Percentiles rank a stretch among this genome's conserved stretches.
phyloP scores from a whole-genome alignment of 2,329 filamentous ascomycete genomes.

The Arthrocladium fulminans region DNA sequence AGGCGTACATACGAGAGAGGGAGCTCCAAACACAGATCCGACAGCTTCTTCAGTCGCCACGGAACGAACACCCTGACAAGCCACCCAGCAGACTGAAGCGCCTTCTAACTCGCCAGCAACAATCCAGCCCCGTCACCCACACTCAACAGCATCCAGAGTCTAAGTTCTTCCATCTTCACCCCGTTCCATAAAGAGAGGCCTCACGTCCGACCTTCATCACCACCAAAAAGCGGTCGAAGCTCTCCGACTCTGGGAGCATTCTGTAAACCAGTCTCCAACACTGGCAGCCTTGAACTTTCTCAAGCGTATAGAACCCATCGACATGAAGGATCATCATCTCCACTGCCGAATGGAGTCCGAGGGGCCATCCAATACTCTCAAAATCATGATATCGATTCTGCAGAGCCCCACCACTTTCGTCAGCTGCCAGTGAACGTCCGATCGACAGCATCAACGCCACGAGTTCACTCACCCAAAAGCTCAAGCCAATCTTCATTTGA shows the following conservation, averaged over 20 bases:
- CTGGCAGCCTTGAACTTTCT: not conserved
- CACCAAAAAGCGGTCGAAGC: not conserved
- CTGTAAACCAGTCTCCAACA: not conserved
- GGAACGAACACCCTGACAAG: constrained; percentile 1
- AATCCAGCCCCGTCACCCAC: not conserved
- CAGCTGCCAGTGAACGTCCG: not conserved
- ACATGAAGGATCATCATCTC: not conserved
- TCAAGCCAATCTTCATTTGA: constrained; percentile 5
- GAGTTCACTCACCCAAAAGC: constrained; percentile 1
- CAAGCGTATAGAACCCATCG: not conserved
- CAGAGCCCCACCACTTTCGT: not conserved
- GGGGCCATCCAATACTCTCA: not conserved
- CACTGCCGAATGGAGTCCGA: not conserved
- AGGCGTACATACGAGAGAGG: constrained; percentile 1
- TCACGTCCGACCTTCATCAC: not conserved
- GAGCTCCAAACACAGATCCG: constrained; percentile 2
- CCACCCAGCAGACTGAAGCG: constrained; percentile 7
- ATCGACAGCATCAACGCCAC: not conserved
- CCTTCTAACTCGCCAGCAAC: not conserved
- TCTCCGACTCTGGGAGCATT: not conserved
- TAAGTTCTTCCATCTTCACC: not conserved
- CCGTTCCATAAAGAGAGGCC: not conserved
- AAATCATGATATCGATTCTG: constrained; percentile 2
- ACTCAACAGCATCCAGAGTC: not conserved
- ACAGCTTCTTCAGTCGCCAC: constrained; percentile 2